A percentile compares a stretch with the other conserved stretches of the same genome.
Evolutionary conservation across 352 stramenopile genomes (phyloP).

Genomic region (Globisporangium canariense): DNA sequence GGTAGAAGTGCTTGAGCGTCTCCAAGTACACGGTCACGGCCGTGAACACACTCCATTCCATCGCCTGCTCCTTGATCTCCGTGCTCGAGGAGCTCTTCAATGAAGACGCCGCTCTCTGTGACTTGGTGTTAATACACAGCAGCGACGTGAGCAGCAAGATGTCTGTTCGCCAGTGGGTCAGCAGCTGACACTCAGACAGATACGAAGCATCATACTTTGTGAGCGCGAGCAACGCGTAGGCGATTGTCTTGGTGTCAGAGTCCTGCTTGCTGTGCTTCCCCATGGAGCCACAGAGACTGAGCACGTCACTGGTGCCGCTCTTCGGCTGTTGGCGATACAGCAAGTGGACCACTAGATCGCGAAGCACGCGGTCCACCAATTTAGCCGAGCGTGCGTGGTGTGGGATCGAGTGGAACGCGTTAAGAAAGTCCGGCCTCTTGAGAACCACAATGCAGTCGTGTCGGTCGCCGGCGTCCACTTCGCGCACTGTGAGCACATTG

Average conservation of each 20-base stretch:
- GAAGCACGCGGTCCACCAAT: constrained; percentile 37
- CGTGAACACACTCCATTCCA: constrained; percentile 54
- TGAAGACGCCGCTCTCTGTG: neutral
- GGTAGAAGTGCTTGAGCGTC: constrained; percentile 51
- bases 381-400: constrained; percentile 26
- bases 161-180: constrained; percentile 43
- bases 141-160: constrained; percentile 57
- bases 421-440: constrained; percentile 25
- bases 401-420: constrained; percentile 29
- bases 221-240: constrained; percentile 51
- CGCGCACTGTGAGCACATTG: constrained; percentile 35
- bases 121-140: constrained; percentile 28
- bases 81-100: neutral
- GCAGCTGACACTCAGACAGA: constrained; percentile 22
- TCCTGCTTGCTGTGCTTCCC: constrained; percentile 38
- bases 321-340: constrained; percentile 33
- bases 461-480: constrained; percentile 25
- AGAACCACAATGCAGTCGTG: constrained; percentile 23
- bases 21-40: constrained; percentile 46
- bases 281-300: constrained; percentile 17
- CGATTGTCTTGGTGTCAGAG: constrained; percentile 41
- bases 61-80: constrained; percentile 28
- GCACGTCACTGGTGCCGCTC: constrained; percentile 23
- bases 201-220: constrained; percentile 45
- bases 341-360: constrained; percentile 42